phyloP scores from a whole-genome alignment of 2,329 filamentous ascomycete species.

The Thelonectria discophora region DNA sequence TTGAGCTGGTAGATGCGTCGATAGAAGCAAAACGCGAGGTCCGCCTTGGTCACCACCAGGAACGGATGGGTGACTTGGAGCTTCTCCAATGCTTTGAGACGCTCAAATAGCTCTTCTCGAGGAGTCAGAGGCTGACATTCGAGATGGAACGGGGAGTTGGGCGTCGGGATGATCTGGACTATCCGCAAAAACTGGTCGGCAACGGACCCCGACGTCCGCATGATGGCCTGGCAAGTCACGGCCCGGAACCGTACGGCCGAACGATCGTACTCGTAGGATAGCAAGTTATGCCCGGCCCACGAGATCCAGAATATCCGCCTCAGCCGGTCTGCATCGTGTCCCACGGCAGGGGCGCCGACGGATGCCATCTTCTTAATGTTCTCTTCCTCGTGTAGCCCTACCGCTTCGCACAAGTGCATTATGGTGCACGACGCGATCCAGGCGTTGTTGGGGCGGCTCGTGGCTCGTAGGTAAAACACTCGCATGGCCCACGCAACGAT shows the following conservation, averaged over 20 bases:
- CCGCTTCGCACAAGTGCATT: constrained; percentile 36
- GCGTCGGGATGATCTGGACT: constrained; percentile 32
- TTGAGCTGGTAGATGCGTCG: constrained; percentile 37
- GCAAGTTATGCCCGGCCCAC: constrained; percentile 33
- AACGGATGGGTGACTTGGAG: constrained; percentile 29
- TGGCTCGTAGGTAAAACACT: constrained; percentile 34
- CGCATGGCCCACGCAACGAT: constrained; percentile 34
- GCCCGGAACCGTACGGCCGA: constrained; percentile 31
- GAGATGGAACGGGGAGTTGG: constrained; percentile 34
- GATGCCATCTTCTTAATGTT: constrained; percentile 35
- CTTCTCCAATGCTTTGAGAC: constrained; percentile 26
- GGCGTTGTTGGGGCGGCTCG: constrained; percentile 34
- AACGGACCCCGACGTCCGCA: constrained; percentile 25
- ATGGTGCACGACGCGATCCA: constrained; percentile 38
- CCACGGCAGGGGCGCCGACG: constrained; percentile 22
- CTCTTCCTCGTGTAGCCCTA: constrained; percentile 36
- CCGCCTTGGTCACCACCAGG: constrained; percentile 34
- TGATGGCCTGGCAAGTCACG: constrained; percentile 32
- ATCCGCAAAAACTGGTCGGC: constrained; percentile 36
- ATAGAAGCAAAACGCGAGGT: constrained; percentile 38
- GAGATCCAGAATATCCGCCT: constrained; percentile 37
- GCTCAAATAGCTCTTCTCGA: constrained; percentile 32
- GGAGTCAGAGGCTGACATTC: constrained; percentile 19
- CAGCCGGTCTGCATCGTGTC: constrained; percentile 31
- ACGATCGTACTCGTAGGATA: constrained; percentile 38